Conservation (phyloP, 768 basidiomycete species). For the Suillus subaureus region DNA sequence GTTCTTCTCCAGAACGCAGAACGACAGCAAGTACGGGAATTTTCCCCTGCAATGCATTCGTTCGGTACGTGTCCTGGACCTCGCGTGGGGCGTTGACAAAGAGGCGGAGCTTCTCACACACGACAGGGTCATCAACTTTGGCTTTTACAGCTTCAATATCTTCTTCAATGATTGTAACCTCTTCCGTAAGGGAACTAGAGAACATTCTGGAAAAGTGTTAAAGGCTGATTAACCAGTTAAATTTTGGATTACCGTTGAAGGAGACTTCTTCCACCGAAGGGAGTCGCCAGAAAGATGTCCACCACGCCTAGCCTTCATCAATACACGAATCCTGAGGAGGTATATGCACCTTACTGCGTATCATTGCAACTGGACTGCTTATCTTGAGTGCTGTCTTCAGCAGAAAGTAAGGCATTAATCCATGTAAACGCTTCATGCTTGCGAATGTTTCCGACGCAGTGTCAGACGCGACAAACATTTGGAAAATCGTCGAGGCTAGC, state of each 20-base stretch:
- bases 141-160: conserved; percentile 87
- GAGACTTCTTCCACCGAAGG: conserved; percentile 91
- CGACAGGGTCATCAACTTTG: conserved; percentile 84
- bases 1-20: conserved; percentile 76
- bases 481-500: conserved; percentile 94
- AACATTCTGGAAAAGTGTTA: conserved; percentile 74
- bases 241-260: conserved; percentile 67
- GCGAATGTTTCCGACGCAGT: conserved; percentile 88
- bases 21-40: conserved; percentile 80
- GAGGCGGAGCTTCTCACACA: conserved; percentile 85
- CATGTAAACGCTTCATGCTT: conserved; percentile 88
- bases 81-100: conserved; percentile 89
- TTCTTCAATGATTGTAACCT: conserved; percentile 80
- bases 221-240: neutral
- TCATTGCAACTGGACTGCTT: conserved; percentile 96
- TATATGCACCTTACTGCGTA: conserved; percentile 60
- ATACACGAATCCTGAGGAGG: conserved; percentile 5
- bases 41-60: conserved; percentile 73
- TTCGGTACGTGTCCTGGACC: conserved; percentile 80
- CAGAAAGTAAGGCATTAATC: conserved; percentile 97
- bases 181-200: conserved; percentile 87
- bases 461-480: conserved; percentile 92
- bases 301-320: conserved; percentile 53
- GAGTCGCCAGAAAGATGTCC: conserved; percentile 95
- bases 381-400: conserved; percentile 90